Conservation (phyloP, 179 eudicot genomes). For the Patellifolia procumbens region DNA sequence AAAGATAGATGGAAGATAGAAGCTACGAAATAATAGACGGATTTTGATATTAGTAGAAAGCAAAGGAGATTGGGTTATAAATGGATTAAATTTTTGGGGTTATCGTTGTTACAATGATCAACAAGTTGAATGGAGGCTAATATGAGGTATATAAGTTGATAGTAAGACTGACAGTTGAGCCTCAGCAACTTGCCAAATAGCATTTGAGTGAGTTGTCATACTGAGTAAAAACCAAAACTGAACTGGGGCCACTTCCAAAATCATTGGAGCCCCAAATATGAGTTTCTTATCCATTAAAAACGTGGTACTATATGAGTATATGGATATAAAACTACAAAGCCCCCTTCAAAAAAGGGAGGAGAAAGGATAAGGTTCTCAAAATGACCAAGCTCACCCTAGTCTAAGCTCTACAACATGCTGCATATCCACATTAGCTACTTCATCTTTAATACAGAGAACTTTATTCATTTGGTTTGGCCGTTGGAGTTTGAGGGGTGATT, state of each 20-base stretch:
- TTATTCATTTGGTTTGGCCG: too few relatives aligned
- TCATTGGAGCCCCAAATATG: slow-evolving; percentile 12
- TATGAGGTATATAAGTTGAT: slow-evolving; percentile 7
- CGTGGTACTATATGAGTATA: background rate
- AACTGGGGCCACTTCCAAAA: slow-evolving; percentile 24
- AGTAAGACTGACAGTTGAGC: slow-evolving; percentile 23
- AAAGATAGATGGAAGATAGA: background rate
- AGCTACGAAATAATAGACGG: background rate
- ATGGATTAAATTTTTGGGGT: slow-evolving; percentile 3
- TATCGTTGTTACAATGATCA: slow-evolving; percentile 3
- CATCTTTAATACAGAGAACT: too few relatives aligned
- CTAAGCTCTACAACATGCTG: background rate
- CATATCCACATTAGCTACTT: too few relatives aligned
- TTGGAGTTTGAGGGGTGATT: too few relatives aligned
- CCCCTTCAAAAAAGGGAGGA: background rate
- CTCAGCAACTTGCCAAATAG: slow-evolving; percentile 12
- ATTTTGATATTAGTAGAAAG: background rate
- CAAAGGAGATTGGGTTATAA: slow-evolving; percentile 3
- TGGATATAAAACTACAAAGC: background rate
- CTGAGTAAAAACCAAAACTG: slow-evolving; percentile 10
- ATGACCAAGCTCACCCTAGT: background rate
- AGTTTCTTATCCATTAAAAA: slow-evolving; percentile 4
- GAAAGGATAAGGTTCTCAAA: background rate
- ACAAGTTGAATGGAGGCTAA: slow-evolving; percentile 28
- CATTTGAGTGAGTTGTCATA: background rate